Base-by-base conservation (phyloP, 176 grass and related monocot genomes). In the Oryza australiensis region DNA sequence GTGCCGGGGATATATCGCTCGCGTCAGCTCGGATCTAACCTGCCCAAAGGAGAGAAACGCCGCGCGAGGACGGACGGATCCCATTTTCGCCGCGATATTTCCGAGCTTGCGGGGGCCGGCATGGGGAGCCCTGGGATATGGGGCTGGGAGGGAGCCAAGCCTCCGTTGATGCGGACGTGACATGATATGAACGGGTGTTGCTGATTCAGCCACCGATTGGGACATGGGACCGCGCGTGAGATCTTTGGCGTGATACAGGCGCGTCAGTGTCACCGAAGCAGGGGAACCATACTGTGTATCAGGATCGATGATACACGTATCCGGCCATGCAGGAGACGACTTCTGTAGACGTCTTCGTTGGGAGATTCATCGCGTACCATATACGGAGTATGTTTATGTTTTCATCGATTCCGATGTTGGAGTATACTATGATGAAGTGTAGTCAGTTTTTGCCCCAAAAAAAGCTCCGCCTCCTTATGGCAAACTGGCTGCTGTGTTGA, bases 21-120 rank as follows among this genome's bases (percentile, higher is more conserved):
- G 68, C 80, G 74, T 67, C 86, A 66, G 30, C 66, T 42, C 57
- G 66, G 14, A 83, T 77, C 86, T 0, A 12, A 62, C 70, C 74
- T 74, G 37, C 86, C 81, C 5, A 26, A 79, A 62, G 20, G 45
- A 14, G 80, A 45, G 2, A 35, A 26, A 35, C 74, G 40, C 20
- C 12, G 37, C 9, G 62, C 22, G 2, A 41, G 11, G 14, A 57
- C 67, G 11, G 14, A 57, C 66, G 67, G 2, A 43, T 62, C 48
- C 5, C 22, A 0, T 59, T 59, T 59, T 12, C 10, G 33, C 12
- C 12, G 75, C 27, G 87, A 83, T 78, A 83, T 78, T 87, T 69
- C 63, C 63, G 9, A 12, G 15, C 20, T 35, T 10, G 32, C 2
- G 5, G 5, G 1, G 12, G 42, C 5, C 55, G 49, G 5, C 57